phyloP scores from a whole-genome alignment of 2,329 filamentous ascomycete genomes.

The Botrytis elliptica region DNA sequence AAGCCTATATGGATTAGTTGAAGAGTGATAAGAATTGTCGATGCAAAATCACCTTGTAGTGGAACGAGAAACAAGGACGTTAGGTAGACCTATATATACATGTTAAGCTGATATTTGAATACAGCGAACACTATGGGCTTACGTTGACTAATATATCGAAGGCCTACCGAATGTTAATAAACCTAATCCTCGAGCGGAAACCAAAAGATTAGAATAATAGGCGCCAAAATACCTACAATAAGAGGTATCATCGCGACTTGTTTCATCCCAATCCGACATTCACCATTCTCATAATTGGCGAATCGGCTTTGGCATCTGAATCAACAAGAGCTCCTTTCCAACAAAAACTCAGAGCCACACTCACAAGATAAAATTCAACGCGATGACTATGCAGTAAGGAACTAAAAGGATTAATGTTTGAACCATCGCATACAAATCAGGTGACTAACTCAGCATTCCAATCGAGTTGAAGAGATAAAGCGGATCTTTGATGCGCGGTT shows the following conservation, averaged over 20 bases:
- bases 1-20: slow-evolving; percentile 44
- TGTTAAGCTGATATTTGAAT: neutral
- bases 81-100: slow-evolving; percentile 48
- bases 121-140: neutral
- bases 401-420: slow-evolving; percentile 27
- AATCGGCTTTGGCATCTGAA: slow-evolving; percentile 44
- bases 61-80: slow-evolving; percentile 63
- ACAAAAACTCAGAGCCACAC: slow-evolving; percentile 27
- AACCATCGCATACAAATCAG: neutral
- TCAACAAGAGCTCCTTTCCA: neutral
- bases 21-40: neutral
- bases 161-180: neutral
- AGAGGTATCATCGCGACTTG: slow-evolving; percentile 59
- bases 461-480: slow-evolving; percentile 62
- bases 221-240: slow-evolving; percentile 44
- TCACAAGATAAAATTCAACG: slow-evolving; percentile 61
- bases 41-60: slow-evolving; percentile 47
- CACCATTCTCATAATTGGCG: slow-evolving; percentile 52
- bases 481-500: slow-evolving; percentile 53
- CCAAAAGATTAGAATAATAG: neutral
- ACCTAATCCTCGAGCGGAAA: neutral
- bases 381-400: slow-evolving; percentile 45
- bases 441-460: slow-evolving; percentile 50
- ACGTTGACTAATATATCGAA: slow-evolving; percentile 59
- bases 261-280: slow-evolving; percentile 63